phyloP scores from a whole-genome alignment of 345 rosid species.

The Cardamine resedifolia region DNA sequence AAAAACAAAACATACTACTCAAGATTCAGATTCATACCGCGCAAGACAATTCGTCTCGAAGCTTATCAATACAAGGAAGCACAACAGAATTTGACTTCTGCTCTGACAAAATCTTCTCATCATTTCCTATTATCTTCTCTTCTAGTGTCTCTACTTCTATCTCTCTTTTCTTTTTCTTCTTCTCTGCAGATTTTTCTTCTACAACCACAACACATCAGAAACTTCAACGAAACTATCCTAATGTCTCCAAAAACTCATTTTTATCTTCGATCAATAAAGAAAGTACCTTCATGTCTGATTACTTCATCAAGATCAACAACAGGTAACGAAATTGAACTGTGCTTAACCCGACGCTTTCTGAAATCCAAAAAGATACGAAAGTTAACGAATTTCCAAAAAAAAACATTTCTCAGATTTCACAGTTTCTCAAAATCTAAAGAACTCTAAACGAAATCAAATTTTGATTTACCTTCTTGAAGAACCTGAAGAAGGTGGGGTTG shows the following conservation, averaged over 20 bases:
- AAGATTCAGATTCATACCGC: slow-evolving; percentile 59
- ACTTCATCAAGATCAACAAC: slow-evolving; percentile 58
- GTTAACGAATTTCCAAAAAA: not conserved
- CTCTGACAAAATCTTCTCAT: slow-evolving; percentile 25
- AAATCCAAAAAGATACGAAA: not conserved
- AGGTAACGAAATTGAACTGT: slow-evolving; percentile 44
- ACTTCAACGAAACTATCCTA: not conserved
- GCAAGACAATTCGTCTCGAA: slow-evolving; percentile 88
- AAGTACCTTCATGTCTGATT: slow-evolving; percentile 41
- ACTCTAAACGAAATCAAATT: not conserved
- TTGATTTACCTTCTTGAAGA: slow-evolving; percentile 75
- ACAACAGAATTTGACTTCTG: slow-evolving; percentile 33
- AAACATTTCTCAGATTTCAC: slow-evolving; percentile 1
- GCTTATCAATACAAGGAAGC: slow-evolving; percentile 72
- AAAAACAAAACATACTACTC: not conserved
- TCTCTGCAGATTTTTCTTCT: slow-evolving; percentile 40
- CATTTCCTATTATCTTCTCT: slow-evolving; percentile 33
- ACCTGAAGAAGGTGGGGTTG: slow-evolving; percentile 64
- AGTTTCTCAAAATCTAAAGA: slow-evolving; percentile 9
- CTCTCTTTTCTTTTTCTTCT: slow-evolving; percentile 32
- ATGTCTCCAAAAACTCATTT: not conserved
- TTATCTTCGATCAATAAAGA: not conserved
- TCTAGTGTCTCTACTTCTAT: slow-evolving; percentile 23
- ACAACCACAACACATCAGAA: slow-evolving; percentile 12
- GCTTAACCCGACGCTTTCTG: slow-evolving; percentile 65